Conservation (phyloP, 192 early-diverging fungal genomes). For the Anaeromyces robustus region DNA sequence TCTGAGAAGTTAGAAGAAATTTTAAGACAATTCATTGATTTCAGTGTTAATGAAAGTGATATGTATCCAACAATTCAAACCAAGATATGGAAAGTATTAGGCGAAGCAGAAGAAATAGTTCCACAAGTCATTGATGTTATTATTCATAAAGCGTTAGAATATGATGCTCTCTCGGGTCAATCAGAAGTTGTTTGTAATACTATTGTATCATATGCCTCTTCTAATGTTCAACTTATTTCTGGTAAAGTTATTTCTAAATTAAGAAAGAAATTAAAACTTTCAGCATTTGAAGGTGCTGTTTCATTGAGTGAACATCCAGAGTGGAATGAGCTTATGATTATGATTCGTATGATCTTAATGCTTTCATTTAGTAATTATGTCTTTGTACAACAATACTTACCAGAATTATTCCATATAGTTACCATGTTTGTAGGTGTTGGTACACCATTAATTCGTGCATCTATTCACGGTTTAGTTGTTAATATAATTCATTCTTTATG, state of each 20-base stretch:
- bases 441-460: conserved; percentile 61
- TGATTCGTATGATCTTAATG: conserved; percentile 76
- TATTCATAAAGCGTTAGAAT: conserved; percentile 61
- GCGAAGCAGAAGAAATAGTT: conserved; percentile 61
- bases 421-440: conserved; percentile 74
- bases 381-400: conserved; percentile 59
- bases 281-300: conserved; percentile 52
- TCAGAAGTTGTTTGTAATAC: conserved; percentile 79
- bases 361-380: conserved; percentile 73
- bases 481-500: conserved; percentile 77
- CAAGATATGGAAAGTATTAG: conserved; percentile 69
- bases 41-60: conserved; percentile 66
- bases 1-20: conserved; percentile 55
- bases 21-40: conserved; percentile 57
- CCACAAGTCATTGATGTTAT: conserved; percentile 68
- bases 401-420: conserved; percentile 74
- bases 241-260: conserved; percentile 69
- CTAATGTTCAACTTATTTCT: conserved; percentile 42
- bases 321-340: conserved; percentile 85
- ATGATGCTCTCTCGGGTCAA: conserved; percentile 58
- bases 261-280: conserved; percentile 66
- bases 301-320: conserved; percentile 64
- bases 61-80: conserved; percentile 75
- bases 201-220: conserved; percentile 61
- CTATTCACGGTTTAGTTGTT: conserved; percentile 87